These are phyloP conservation scores for Phascolomyces articulosus DNA, from an alignment of 371 early-diverging fungal species.

Conservation along the genomic window DNA sequence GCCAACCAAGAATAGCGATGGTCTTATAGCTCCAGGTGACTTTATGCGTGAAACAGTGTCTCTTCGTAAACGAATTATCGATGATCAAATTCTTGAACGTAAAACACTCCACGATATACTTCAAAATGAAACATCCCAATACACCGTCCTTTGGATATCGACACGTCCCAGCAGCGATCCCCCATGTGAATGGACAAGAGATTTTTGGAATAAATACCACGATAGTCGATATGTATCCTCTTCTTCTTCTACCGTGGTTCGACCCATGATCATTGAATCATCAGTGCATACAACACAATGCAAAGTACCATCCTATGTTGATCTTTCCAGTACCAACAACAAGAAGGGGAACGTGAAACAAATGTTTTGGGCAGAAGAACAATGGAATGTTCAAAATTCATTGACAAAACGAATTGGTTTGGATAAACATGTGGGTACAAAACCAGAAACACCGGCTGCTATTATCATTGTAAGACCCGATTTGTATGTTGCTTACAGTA, in stretches of 20 bases:
- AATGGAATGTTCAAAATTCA: slow-evolving; percentile 1
- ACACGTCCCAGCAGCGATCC: not conserved
- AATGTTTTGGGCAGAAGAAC: slow-evolving; percentile 22
- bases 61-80: slow-evolving; percentile 4
- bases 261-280: slow-evolving; percentile 14
- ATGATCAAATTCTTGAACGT: slow-evolving; percentile 1
- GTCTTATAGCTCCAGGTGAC: slow-evolving; percentile 7
- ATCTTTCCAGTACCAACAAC: not conserved
- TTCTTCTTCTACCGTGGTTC: not conserved
- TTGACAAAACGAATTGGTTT: slow-evolving; percentile 17
- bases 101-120: slow-evolving; percentile 15
- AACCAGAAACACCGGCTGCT: slow-evolving; percentile 14
- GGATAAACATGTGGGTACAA: not conserved
- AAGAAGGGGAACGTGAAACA: not conserved
- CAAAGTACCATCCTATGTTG: not conserved
- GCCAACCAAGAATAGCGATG: not conserved
- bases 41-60: slow-evolving; percentile 15
- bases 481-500: slow-evolving; percentile 19
- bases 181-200: slow-evolving; percentile 7
- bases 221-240: no score
- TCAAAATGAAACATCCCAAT: not conserved
- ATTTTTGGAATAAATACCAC: slow-evolving; percentile 1
- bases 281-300: slow-evolving; percentile 7
- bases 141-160: slow-evolving; percentile 5
- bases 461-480: slow-evolving; percentile 26